These are phyloP conservation scores for Penicillium italicum DNA, from an alignment of 2,329 filamentous ascomycete species.

Conservation along the genomic window DNA sequence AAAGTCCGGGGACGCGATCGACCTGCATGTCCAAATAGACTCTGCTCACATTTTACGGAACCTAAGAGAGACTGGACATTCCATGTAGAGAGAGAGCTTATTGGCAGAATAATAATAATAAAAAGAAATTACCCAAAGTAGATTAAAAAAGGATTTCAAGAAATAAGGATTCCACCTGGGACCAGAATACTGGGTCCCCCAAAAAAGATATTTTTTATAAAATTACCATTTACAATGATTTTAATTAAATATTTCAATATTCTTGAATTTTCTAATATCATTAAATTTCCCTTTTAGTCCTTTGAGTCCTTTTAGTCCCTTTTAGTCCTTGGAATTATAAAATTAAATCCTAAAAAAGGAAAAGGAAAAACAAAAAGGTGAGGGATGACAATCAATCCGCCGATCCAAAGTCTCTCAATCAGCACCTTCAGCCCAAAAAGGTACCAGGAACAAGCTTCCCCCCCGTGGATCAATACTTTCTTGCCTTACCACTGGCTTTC, in stretches of 20 bases:
- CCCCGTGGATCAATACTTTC: constrained; percentile 9
- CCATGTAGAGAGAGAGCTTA: constrained; percentile 13
- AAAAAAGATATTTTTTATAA: too few species aligned
- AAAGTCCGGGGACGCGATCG: constrained; percentile 11
- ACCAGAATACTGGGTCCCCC: neutral
- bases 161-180: too few species aligned
- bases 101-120: too few species aligned
- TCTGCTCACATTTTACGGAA: constrained; percentile 28
- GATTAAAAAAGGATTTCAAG: neutral
- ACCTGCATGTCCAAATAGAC: constrained; percentile 25
- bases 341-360: too few species aligned
- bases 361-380: constrained; percentile 9
- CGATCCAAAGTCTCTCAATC: constrained; percentile 11
- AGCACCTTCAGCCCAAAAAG: constrained; percentile 5
- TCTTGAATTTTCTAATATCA: too few species aligned
- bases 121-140: neutral
- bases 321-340: too few species aligned
- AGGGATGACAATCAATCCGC: constrained; percentile 21
- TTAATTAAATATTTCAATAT: too few species aligned
- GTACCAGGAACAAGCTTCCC: constrained; percentile 22
- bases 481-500: constrained; percentile 4
- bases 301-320: too few species aligned
- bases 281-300: too few species aligned
- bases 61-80: constrained; percentile 20
- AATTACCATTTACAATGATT: too few species aligned